Evolutionary conservation across 805 yeast species (phyloP), one percentile per base, ranked within the genome.

Genomic region (Metschnikowia noctiluminum): DNA sequence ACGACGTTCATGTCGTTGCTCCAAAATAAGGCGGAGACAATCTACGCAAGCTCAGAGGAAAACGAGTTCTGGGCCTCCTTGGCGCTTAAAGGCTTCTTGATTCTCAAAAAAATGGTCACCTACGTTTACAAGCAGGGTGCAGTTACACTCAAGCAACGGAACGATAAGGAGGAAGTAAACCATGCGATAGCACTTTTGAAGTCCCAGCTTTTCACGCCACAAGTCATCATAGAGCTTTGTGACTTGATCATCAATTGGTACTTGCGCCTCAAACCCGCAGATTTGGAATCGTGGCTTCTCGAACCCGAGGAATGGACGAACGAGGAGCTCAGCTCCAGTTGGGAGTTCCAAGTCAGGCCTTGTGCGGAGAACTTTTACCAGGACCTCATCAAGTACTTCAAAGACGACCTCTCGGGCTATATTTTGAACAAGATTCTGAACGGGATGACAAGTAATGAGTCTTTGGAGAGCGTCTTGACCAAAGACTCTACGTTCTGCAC

Each of bases 251-350:
- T 90, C 50, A 73, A 77, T 37, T 84, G 85, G 80, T 91, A 89
- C 64, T 72, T 94, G 53, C 79, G 85, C 48, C 65, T 91, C 42
- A 80, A 83, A 50, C 89, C 92, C 0, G 65, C 77, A 1, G 97
- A 91, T 62, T 64, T 92, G 42, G 95, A 87, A 57, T 71, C 80
- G 35, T 94, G 98, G 98, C 63, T 74, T 11, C 64, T 78, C 14
- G 96, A 90, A 51, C 97, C 98, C 0, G 98, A 90, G 63, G 97
- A 89, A 63, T 94, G 96, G 89, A 82, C 87, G 16, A 82, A 84
- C 54, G 96, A 89, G 60, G 96, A 90, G 56, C 69, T 84, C 49
- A 77, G 82, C 43, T 71, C 81, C 6, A 84, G 85, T 61, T 89
- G 88, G 83, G 97, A 91, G 61, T 89, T 73, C 62, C 91, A 87